Evolutionary conservation across 1,139 yeast species (phyloP).

Genomic region (Hyphopichia fennica): DNA sequence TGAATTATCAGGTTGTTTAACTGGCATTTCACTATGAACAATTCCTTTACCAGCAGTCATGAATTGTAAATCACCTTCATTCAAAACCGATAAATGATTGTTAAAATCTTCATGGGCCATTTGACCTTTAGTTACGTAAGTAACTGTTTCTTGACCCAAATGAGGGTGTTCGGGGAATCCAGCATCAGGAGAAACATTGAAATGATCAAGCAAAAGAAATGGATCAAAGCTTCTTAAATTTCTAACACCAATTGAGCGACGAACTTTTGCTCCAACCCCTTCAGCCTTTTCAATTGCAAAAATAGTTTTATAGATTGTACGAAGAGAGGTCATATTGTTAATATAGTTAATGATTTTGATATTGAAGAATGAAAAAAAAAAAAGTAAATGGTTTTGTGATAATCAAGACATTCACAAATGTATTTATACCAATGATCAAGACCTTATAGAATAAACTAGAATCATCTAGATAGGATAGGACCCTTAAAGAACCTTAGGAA

Average conservation of each 20-base stretch:
- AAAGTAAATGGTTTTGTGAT: too few relatives aligned
- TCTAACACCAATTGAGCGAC: slow-evolving; percentile 76
- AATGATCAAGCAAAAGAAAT: slow-evolving; percentile 82
- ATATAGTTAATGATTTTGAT: too few relatives aligned
- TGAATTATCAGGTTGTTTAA: slow-evolving; percentile 54
- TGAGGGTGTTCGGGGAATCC: slow-evolving; percentile 96
- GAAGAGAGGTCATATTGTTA: too few relatives aligned
- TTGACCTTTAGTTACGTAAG: slow-evolving; percentile 70
- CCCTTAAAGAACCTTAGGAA: too few relatives aligned
- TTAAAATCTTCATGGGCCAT: slow-evolving; percentile 93
- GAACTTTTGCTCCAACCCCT: slow-evolving; percentile 84
- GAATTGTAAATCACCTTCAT: slow-evolving; percentile 87
- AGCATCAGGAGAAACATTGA: slow-evolving; percentile 50
- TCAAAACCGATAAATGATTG: slow-evolving; percentile 74
- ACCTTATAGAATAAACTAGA: too few relatives aligned
- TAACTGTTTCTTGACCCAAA: slow-evolving; percentile 86
- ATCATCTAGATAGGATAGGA: too few relatives aligned
- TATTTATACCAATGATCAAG: too few relatives aligned
- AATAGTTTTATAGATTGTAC: slow-evolving; percentile 55
- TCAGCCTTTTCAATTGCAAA: slow-evolving; percentile 76
- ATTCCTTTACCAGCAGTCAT: slow-evolving; percentile 95
- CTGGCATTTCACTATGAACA: slow-evolving; percentile 88
- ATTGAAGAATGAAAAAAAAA: too few relatives aligned
- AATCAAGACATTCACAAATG: too few relatives aligned
- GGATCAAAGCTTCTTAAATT: slow-evolving; percentile 75